Percentiles rank a stretch among this genome's conserved stretches.
phyloP scores from a whole-genome alignment of 2,329 filamentous ascomycete species.

The Graphiopsis chlorocephala region DNA sequence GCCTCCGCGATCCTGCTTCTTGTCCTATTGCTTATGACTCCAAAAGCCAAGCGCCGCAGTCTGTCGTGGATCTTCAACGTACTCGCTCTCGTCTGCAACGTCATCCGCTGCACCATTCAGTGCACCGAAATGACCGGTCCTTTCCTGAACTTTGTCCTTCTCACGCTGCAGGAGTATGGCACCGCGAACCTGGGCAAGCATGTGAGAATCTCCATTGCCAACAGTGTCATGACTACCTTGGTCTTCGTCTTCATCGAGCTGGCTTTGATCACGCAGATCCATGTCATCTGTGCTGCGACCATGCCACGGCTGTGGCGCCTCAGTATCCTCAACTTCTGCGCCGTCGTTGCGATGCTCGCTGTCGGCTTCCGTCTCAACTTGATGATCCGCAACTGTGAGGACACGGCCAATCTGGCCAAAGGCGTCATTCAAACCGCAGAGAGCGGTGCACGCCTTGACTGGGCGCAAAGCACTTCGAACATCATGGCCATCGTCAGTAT shows the following conservation, averaged over 20 bases:
- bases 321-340: constrained; percentile 48
- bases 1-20: constrained; percentile 64
- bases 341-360: constrained; percentile 49
- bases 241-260: constrained; percentile 55
- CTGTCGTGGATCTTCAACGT: constrained; percentile 65
- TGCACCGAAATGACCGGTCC: constrained; percentile 59
- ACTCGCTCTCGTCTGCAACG: constrained; percentile 58
- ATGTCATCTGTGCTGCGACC: constrained; percentile 58
- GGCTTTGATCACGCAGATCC: constrained; percentile 62
- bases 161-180: constrained; percentile 17
- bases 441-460: background rate
- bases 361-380: constrained; percentile 55
- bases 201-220: constrained; percentile 42
- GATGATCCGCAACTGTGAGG: constrained; percentile 46
- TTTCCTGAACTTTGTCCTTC: constrained; percentile 55
- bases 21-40: constrained; percentile 66
- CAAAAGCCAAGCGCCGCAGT: constrained; percentile 61
- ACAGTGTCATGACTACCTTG: constrained; percentile 50
- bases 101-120: constrained; percentile 58
- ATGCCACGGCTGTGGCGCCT: constrained; percentile 41
- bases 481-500: constrained; percentile 57
- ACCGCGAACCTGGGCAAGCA: constrained; percentile 18
- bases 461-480: constrained; percentile 35
- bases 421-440: background rate
- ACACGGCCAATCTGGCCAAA: constrained; percentile 16